Evolutionary conservation across 1,284 basidiomycete species (phyloP), one percentile per base, ranked within the genome.

Genomic region (Cystobasidium slooffiae): DNA sequence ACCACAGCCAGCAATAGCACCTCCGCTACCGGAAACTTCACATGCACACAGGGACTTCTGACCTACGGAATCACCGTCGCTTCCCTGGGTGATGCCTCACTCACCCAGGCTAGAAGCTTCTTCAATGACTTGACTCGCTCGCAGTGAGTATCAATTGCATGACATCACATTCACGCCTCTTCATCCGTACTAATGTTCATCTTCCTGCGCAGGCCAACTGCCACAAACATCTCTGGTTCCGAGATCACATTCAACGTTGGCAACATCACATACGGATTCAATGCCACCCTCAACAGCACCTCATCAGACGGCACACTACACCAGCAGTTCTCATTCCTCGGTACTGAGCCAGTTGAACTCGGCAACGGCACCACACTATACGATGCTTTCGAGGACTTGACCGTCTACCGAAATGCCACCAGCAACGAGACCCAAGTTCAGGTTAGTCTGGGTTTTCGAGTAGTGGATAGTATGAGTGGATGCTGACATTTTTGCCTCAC

Each of bases 331-430:
- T 43, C 49, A 9, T 72, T 72, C 69, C 44, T 59, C 39, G 43
- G 39, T 18, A 24, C 58, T 9, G 49, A 53, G 59, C 69, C 69
- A 46, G 61, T 72, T n/a, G 69, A 52, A 20, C 61, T 72, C 22
- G 58, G 56, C 20, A 51, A 47, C 39, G 37, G 46, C 10, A 47
- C 59, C 44, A 64, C 58, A 6, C 37, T 64, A 20, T 72, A 72
- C 59, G 47, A 72, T 49, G 61, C 69, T 9, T 72, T 72, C 69
- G 52, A 72, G 44, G 69, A 72, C 39, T 43, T 72, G 16, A 63
- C 46, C 8, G 69, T 72, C 61, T 72, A 72, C 69, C 63, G 46
- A 22, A 72, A 72, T 41, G 43, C 43, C 56, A 72, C 69, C 6
- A 43, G 44, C 58, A 63, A 72, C 47, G 39, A 52, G 37, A 72